A percentile compares a stretch with the other conserved stretches of the same genome.
Evolutionary conservation across 2,329 filamentous ascomycete genomes (phyloP).

Genomic region (Pyrenochaeta sp.): DNA sequence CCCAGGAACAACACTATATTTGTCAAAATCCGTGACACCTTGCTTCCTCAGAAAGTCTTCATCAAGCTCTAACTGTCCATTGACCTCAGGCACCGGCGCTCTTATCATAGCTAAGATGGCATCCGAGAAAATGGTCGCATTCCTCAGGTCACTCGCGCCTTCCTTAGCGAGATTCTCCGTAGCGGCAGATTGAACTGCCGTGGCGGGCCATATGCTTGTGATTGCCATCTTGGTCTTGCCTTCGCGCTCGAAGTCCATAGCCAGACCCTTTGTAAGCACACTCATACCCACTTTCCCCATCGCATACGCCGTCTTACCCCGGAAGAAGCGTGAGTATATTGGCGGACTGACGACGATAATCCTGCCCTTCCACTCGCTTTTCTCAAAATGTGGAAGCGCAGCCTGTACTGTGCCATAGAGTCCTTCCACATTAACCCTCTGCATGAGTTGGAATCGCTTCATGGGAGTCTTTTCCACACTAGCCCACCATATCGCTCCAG

Average conservation of each 20-base stretch:
- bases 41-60: slow-evolving; percentile 79
- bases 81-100: slow-evolving; percentile 68
- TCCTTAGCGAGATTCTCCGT: slow-evolving; percentile 64
- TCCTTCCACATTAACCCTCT: slow-evolving; percentile 66
- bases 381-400: slow-evolving; percentile 70
- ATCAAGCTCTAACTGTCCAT: slow-evolving; percentile 76
- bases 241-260: slow-evolving; percentile 80
- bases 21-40: slow-evolving; percentile 74
- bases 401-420: slow-evolving; percentile 77
- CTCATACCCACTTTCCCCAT: slow-evolving; percentile 82
- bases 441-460: slow-evolving; percentile 73
- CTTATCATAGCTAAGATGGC: slow-evolving; percentile 77
- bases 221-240: slow-evolving; percentile 75
- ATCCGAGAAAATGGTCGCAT: slow-evolving; percentile 77
- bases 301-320: slow-evolving; percentile 86
- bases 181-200: slow-evolving; percentile 79
- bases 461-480: slow-evolving; percentile 75
- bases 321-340: slow-evolving; percentile 85
- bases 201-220: slow-evolving; percentile 83
- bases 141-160: slow-evolving; percentile 67
- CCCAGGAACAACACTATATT: slow-evolving; percentile 75
- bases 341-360: slow-evolving; percentile 84
- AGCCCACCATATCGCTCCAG: slow-evolving; percentile 86
- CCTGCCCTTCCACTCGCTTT: slow-evolving; percentile 64
- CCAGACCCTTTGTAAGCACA: slow-evolving; percentile 80